phyloP scores from a whole-genome alignment of 2,329 filamentous ascomycete species.

The Fusarium equiseti region DNA sequence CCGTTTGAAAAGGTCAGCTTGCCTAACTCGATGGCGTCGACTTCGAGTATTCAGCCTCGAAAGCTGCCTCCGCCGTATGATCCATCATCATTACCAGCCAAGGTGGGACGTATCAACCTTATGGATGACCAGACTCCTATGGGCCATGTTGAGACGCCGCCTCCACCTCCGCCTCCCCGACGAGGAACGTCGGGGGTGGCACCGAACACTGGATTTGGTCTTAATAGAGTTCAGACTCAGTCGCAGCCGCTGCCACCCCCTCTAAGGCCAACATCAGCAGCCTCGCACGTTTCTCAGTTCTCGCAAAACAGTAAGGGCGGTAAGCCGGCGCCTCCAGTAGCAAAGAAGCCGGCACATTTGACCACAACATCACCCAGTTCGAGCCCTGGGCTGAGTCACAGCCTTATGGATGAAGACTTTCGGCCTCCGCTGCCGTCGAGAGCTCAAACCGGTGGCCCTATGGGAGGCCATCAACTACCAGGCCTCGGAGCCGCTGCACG shows the following conservation, averaged over 20 bases:
- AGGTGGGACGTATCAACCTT: conserved; percentile 59
- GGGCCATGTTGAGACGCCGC: conserved; percentile 54
- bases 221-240: conserved; percentile 46
- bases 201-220: conserved; percentile 28
- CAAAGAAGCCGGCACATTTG: conserved; percentile 72
- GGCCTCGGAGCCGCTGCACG: conserved; percentile 27
- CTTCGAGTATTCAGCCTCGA: conserved; percentile 60
- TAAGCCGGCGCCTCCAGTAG: conserved; percentile 67
- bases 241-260: conserved; percentile 48
- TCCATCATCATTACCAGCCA: conserved; percentile 59
- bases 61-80: conserved; percentile 67
- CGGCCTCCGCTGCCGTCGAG: conserved; percentile 44
- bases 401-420: conserved; percentile 44
- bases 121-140: conserved; percentile 54
- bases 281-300: conserved; percentile 52
- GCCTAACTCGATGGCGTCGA: conserved; percentile 59
- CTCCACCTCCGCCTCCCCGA: conserved; percentile 60
- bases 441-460: conserved; percentile 33
- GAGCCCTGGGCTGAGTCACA: conserved; percentile 40
- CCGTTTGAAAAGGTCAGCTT: conserved; percentile 70
- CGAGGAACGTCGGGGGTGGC: conserved; percentile 52
- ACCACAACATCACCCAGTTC: conserved; percentile 47
- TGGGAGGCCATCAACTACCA: conserved; percentile 25
- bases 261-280: conserved; percentile 51
- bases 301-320: conserved; percentile 50